These are phyloP conservation scores for Colletotrichum higginsianum DNA, from an alignment of 2,329 filamentous ascomycete genomes.

Conservation along the genomic window DNA sequence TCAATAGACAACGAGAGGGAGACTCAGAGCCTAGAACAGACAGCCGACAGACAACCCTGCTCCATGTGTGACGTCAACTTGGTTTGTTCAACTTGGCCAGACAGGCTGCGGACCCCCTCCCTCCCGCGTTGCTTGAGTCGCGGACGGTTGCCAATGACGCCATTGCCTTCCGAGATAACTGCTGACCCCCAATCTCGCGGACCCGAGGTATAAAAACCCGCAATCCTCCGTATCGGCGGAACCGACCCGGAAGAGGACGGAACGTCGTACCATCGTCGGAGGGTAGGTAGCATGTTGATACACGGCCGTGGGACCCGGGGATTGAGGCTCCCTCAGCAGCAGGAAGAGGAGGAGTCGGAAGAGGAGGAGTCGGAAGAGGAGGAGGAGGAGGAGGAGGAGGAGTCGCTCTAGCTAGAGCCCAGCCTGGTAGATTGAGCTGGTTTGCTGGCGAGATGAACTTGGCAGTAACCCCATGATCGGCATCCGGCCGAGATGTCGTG, in stretches of 20 bases:
- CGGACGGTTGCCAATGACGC: constrained; percentile 24
- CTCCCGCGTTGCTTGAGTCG: constrained; percentile 32
- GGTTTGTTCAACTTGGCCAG: constrained; percentile 6
- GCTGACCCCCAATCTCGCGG: constrained; percentile 24
- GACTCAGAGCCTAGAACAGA: background rate
- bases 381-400: background rate
- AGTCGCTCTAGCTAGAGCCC: background rate
- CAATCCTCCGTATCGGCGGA: constrained; percentile 22
- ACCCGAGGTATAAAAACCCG: constrained; percentile 16
- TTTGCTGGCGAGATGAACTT: constrained; percentile 36
- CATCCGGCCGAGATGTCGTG: constrained; percentile 38
- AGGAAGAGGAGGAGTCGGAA: too few species aligned
- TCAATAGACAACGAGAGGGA: background rate
- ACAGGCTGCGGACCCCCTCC: constrained; percentile 11
- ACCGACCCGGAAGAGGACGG: constrained; percentile 31
- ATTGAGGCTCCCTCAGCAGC: constrained; percentile 23
- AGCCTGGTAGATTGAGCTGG: constrained; percentile 20
- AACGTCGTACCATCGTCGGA: constrained; percentile 8
- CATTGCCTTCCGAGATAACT: constrained; percentile 20
- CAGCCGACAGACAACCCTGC: background rate
- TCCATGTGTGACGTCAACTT: constrained; percentile 28
- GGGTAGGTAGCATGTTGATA: constrained; percentile 36
- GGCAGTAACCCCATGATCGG: constrained; percentile 38
- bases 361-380: background rate
- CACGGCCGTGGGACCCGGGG: constrained; percentile 32